Evolutionary conservation across 2,329 filamentous ascomycete species (phyloP).

Genomic region (Fusarium keratoplasticum): DNA sequence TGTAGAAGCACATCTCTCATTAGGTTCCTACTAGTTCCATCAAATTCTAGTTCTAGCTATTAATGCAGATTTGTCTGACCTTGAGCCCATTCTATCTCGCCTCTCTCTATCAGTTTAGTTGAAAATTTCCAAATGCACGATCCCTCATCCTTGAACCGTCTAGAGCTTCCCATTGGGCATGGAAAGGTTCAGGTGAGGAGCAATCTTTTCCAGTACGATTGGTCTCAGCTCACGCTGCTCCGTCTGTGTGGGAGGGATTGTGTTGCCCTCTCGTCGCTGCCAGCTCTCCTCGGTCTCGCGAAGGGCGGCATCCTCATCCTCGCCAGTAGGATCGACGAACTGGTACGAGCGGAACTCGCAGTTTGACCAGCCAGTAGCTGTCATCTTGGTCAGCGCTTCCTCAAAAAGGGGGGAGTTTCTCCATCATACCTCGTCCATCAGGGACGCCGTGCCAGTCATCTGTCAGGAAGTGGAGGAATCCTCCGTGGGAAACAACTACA

Average conservation of each 20-base stretch:
- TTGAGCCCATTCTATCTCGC: background rate
- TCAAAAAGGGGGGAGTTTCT: background rate
- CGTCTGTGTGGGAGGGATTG: conserved; percentile 54
- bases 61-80: background rate
- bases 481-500: conserved; percentile 83
- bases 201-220: conserved; percentile 51
- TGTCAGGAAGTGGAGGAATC: conserved; percentile 86
- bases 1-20: background rate
- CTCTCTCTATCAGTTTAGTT: background rate
- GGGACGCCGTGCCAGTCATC: conserved; percentile 79
- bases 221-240: conserved; percentile 60
- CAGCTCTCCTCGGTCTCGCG: conserved; percentile 63
- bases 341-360: conserved; percentile 77
- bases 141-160: background rate
- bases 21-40: background rate
- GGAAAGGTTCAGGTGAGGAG: conserved; percentile 48
- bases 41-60: background rate
- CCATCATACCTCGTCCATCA: conserved; percentile 53
- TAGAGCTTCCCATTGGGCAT: conserved; percentile 15
- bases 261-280: conserved; percentile 56
- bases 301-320: conserved; percentile 60
- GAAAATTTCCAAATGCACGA: background rate
- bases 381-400: conserved; percentile 13
- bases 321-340: conserved; percentile 66
- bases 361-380: conserved; percentile 80